A percentile compares a stretch with the other conserved stretches of the same genome.
Conservation (phyloP, 2,329 filamentous ascomycete species). For the Corynespora cassiicola region DNA sequence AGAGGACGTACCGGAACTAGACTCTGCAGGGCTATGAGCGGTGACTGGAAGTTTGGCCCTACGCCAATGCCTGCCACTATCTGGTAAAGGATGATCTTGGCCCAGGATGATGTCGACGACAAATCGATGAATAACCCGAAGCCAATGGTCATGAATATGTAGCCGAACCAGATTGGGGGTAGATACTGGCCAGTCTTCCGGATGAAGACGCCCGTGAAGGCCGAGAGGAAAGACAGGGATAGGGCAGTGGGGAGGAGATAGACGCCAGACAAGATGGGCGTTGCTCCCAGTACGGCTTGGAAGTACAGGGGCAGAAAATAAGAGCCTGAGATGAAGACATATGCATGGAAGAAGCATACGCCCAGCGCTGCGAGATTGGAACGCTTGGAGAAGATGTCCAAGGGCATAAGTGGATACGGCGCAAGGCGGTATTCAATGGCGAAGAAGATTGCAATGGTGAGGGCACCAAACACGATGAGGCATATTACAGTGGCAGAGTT, state of each 20-base stretch:
- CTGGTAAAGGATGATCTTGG: constrained; percentile 49
- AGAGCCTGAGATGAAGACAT: constrained; percentile 76
- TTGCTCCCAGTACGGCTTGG: constrained; percentile 73
- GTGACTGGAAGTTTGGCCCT: constrained; percentile 73
- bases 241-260: constrained; percentile 76
- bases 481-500: constrained; percentile 76
- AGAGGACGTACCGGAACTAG: constrained; percentile 56
- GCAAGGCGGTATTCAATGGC: constrained; percentile 76
- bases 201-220: constrained; percentile 60
- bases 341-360: constrained; percentile 75
- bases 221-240: constrained; percentile 69
- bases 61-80: constrained; percentile 53
- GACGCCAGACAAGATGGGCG: constrained; percentile 74
- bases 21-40: constrained; percentile 72
- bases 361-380: constrained; percentile 71
- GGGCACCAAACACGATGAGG: constrained; percentile 74
- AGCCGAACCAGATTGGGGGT: constrained; percentile 45
- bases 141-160: constrained; percentile 45
- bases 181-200: constrained; percentile 55
- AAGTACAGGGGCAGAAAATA: constrained; percentile 90
- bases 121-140: constrained; percentile 48
- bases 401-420: constrained; percentile 78
- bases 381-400: constrained; percentile 70
- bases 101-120: constrained; percentile 37
- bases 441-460: constrained; percentile 70